Evolutionary conservation across 345 rosid genomes (phyloP).

Genomic region (Capsella bursapastoris): DNA sequence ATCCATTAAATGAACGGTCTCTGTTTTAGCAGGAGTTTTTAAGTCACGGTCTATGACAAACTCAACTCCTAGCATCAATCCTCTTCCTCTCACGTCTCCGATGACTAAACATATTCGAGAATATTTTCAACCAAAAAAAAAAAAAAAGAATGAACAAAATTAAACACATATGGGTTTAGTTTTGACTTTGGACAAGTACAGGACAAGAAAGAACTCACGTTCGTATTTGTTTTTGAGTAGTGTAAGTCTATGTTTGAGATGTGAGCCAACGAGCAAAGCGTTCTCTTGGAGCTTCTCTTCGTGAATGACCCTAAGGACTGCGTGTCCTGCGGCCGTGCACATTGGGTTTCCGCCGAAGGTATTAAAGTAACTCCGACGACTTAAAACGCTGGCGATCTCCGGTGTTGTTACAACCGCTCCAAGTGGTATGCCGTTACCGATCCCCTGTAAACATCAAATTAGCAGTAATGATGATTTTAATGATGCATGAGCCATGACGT

Average conservation of each 20-base stretch:
- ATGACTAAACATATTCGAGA: constrained; percentile 49
- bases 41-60: constrained; percentile 68
- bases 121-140: background rate
- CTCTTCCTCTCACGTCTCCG: constrained; percentile 94
- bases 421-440: constrained; percentile 90
- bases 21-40: constrained; percentile 80
- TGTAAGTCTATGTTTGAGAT: constrained; percentile 66
- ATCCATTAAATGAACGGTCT: constrained; percentile 71
- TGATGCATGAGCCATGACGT: constrained; percentile 1
- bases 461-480: background rate
- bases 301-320: constrained; percentile 77
- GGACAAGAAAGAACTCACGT: constrained; percentile 49
- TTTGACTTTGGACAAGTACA: too few species aligned
- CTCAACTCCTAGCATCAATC: constrained; percentile 89
- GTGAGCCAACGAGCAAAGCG: constrained; percentile 72
- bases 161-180: background rate
- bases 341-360: constrained; percentile 92
- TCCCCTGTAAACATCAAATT: constrained; percentile 54
- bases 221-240: constrained; percentile 69
- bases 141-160: background rate
- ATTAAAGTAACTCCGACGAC: constrained; percentile 77
- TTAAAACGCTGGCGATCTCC: constrained; percentile 77
- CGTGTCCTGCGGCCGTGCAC: constrained; percentile 83
- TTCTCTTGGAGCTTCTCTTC: constrained; percentile 86
- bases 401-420: constrained; percentile 96